Conservation (phyloP, 495 filamentous ascomycete species). For the Aspergillus avenaceus region DNA sequence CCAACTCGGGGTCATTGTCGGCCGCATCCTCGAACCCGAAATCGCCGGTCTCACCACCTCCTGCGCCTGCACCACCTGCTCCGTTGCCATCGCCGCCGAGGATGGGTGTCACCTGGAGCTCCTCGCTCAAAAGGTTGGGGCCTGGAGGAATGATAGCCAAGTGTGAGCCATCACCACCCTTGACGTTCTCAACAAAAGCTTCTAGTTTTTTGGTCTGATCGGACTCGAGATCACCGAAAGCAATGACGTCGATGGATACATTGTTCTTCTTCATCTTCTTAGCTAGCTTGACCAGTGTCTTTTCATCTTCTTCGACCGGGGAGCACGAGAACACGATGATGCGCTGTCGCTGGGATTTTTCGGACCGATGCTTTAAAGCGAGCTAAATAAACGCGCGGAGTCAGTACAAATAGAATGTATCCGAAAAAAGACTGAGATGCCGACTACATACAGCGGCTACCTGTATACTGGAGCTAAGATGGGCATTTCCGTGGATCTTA, state of each 20-base stretch:
- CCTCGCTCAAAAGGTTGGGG: conserved; percentile 84
- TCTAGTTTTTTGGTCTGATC: conserved; percentile 89
- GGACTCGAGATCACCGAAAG: conserved; percentile 88
- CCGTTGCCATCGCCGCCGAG: conserved; percentile 69
- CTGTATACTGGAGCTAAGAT: conserved; percentile 89
- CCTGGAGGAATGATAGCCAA: conserved; percentile 88
- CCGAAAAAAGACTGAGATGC: background rate
- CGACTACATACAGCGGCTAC: conserved; percentile 74
- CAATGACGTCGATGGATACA: conserved; percentile 86
- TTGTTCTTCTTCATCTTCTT: conserved; percentile 98
- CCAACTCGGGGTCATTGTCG: conserved; percentile 83
- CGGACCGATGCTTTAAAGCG: conserved; percentile 96
- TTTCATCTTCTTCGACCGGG: conserved; percentile 83
- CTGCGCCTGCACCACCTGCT: conserved; percentile 44
- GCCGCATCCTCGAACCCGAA: conserved; percentile 49
- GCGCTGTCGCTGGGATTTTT: conserved; percentile 90
- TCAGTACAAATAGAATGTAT: background rate
- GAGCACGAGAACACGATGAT: conserved; percentile 96
- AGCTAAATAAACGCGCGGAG: conserved; percentile 48
- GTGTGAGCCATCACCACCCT: conserved; percentile 83
- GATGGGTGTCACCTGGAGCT: conserved; percentile 88
- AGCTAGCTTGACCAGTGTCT: conserved; percentile 80
- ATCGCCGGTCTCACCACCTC: conserved; percentile 70
- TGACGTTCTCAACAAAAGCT: conserved; percentile 88
- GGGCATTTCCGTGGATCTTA: conserved; percentile 82